phyloP scores from a whole-genome alignment of 768 basidiomycete genomes.

The Gyrodon lividus region DNA sequence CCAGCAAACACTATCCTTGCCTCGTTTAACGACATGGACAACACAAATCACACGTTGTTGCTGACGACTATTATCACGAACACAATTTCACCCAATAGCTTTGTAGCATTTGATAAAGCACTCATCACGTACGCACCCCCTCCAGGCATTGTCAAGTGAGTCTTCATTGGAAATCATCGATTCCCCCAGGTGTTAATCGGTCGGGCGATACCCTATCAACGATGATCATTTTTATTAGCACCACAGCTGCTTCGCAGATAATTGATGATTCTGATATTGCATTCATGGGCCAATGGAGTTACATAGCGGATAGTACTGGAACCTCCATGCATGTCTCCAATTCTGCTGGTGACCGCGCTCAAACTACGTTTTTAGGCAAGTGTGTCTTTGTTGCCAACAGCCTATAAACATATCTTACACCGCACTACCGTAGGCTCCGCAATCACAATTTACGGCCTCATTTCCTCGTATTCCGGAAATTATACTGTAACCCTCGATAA shows the following conservation, averaged over 20 bases:
- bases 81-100: conserved; percentile 31
- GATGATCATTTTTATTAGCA: conserved; percentile 29
- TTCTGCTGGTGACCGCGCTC: conserved; percentile 46
- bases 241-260: conserved; percentile 34
- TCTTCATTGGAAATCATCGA: conserved; percentile 11
- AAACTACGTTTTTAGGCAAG: conserved; percentile 47
- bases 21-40: conserved; percentile 44
- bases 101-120: conserved; percentile 59
- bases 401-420: conserved; percentile 5
- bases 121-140: conserved; percentile 43
- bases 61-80: conserved; percentile 47
- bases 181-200: neutral
- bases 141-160: conserved; percentile 35
- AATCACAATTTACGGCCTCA: conserved; percentile 57
- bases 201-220: conserved; percentile 15
- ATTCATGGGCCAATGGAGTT: conserved; percentile 58
- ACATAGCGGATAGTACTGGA: conserved; percentile 32
- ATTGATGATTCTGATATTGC: conserved; percentile 47
- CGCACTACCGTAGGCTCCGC: conserved; percentile 50
- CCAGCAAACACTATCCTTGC: conserved; percentile 44
- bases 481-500: conserved; percentile 61
- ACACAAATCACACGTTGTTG: conserved; percentile 53
- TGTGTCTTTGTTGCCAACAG: conserved; percentile 9
- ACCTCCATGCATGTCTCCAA: conserved; percentile 32
- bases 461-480: conserved; percentile 54